Percentiles rank a stretch among this genome's conserved stretches.
phyloP scores from a whole-genome alignment of 2,329 filamentous ascomycete genomes.

The Tolypocladium amazonense region DNA sequence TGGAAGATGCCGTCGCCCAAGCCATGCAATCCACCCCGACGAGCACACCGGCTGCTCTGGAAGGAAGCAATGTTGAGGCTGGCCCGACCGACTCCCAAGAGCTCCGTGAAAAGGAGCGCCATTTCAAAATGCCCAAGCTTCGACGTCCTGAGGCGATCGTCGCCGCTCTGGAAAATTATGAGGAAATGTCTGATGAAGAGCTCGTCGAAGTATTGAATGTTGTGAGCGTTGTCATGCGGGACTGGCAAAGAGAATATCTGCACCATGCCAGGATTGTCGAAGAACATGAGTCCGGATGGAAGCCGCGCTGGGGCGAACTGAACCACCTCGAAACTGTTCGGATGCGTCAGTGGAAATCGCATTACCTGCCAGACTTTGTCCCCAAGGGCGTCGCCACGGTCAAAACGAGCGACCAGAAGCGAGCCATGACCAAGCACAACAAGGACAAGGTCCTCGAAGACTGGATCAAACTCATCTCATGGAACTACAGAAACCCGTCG shows the following conservation, averaged over 20 bases:
- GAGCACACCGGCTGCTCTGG: slow-evolving; percentile 25
- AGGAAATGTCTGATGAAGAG: slow-evolving; percentile 35
- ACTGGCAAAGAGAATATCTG: slow-evolving; percentile 46
- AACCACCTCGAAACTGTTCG: slow-evolving; percentile 20
- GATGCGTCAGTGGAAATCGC: background rate
- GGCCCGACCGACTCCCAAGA: slow-evolving; percentile 26
- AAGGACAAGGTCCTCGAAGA: background rate
- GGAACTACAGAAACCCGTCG: slow-evolving; percentile 31
- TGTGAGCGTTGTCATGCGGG: slow-evolving; percentile 32
- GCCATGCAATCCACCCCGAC: slow-evolving; percentile 24
- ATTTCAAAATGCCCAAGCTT: slow-evolving; percentile 38
- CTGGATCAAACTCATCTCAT: background rate
- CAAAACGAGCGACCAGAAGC: background rate
- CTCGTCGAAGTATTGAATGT: slow-evolving; percentile 33
- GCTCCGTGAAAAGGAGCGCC: slow-evolving; percentile 13
- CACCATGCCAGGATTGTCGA: slow-evolving; percentile 39
- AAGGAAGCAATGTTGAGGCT: slow-evolving; percentile 16
- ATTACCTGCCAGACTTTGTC: background rate
- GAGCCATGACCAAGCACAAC: background rate
- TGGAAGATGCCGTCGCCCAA: slow-evolving; percentile 28
- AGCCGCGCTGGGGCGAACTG: slow-evolving; percentile 36
- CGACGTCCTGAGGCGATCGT: slow-evolving; percentile 38
- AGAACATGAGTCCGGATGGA: slow-evolving; percentile 45
- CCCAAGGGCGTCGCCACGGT: background rate
- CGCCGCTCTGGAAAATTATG: slow-evolving; percentile 36